phyloP scores from a whole-genome alignment of 2,329 filamentous ascomycete genomes.

The Alternaria ethzedia region DNA sequence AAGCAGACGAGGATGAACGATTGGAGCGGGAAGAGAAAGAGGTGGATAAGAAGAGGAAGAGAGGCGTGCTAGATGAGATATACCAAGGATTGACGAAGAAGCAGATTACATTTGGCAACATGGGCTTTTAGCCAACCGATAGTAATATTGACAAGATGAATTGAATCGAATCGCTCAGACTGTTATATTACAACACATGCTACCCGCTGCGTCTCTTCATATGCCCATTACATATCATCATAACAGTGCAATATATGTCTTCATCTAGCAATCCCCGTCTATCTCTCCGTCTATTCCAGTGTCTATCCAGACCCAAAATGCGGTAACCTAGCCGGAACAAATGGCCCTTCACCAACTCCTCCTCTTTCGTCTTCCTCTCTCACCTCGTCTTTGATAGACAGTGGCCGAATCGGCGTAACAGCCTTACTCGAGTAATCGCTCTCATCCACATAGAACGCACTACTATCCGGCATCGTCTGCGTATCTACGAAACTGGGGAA shows the following conservation, averaged over 20 bases:
- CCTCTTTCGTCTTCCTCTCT: constrained; percentile 15
- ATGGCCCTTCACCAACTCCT: constrained; percentile 20
- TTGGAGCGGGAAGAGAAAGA: constrained; percentile 43
- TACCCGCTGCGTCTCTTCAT: neutral
- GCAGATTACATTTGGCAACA: constrained; percentile 65
- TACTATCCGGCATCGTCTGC: constrained; percentile 41
- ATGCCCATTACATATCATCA: neutral
- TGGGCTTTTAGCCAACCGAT: constrained; percentile 16
- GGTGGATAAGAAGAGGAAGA: constrained; percentile 65
- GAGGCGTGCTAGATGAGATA: constrained; percentile 79
- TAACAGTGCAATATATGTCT: neutral
- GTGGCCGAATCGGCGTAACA: constrained; percentile 33
- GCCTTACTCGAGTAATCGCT: constrained; percentile 34
- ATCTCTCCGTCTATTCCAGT: neutral
- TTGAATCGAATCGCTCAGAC: neutral
- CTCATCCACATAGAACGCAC: constrained; percentile 39
- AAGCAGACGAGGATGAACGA: constrained; percentile 52
- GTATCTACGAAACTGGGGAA: constrained; percentile 35
- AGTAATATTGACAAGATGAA: neutral
- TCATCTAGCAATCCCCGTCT: neutral
- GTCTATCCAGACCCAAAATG: constrained; percentile 29
- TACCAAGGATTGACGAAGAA: constrained; percentile 77
- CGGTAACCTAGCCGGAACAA: constrained; percentile 46
- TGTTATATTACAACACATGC: neutral
- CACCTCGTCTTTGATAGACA: constrained; percentile 28